Evolutionary conservation across 1,284 basidiomycete genomes (phyloP), one percentile per base, ranked within the genome.

Genomic region (Mycosarcoma mackinlayi): DNA sequence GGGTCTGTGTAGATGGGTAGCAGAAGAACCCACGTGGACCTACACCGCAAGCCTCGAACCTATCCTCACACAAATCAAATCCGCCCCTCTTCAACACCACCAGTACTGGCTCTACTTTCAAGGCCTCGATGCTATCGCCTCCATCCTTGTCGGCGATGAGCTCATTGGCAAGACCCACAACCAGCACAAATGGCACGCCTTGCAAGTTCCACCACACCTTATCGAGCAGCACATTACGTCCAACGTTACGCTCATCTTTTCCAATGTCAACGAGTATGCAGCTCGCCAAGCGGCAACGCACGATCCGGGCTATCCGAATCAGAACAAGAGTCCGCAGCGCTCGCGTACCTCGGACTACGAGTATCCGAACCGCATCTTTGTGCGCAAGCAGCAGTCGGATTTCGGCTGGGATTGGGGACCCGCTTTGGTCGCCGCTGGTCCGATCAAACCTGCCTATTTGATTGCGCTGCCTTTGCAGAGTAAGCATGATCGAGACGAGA

Each of bases 101-200:
- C 83, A 83, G 50, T 83, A 85, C 1, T 77, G 88, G 24, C 83
- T 89, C n/a, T 85, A 88, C 14, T 88, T 89, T 75, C 86, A 88
- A 49, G 88, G 88, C 3, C 84, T 89, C 33, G 87, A 89, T 75
- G 88, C 87, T 0, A 84, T 88, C 46, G 86, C 87, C 9, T 87
- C 87, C 49, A 86, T 88, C 49, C 86, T 85, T 9, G 79, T 89
- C 13, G 85, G 85, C 11, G 86, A 85, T 4, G 83, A 87, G 34
- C 85, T 86, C 3, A 79, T 89, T 19, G 86, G 86, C 7, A 87
- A 86, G 86, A 87, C 87, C 16, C 85, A 86, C 73, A 88, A 89
- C 71, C 85, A 88, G 68, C 88, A 89, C 79, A 84, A 83, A 38
- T 87, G 87, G 80, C 87, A 87, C 65, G 83, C 84, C 6, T 88